These are phyloP conservation scores for Thielaviopsis punctulata DNA, from an alignment of 2,329 filamentous ascomycete genomes.

Conservation along the genomic window DNA sequence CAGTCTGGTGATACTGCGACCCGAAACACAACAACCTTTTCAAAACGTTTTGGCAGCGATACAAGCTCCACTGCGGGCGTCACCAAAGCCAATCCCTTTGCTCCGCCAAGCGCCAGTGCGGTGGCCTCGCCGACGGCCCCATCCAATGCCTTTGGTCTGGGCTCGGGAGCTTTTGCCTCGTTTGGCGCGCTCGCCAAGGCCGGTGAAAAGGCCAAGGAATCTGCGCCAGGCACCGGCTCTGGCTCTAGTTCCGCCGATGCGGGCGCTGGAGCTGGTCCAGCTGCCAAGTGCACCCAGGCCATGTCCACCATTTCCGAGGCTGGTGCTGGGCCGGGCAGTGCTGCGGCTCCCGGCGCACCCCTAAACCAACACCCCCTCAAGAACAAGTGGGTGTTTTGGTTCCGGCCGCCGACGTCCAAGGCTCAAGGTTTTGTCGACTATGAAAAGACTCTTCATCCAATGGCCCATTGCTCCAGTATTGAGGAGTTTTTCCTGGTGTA, in stretches of 20 bases:
- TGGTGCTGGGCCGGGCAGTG: conserved; percentile 22
- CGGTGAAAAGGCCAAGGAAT: conserved; percentile 18
- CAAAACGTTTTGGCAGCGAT: conserved; percentile 61
- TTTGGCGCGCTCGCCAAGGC: conserved; percentile 37
- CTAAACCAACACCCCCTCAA: conserved; percentile 38
- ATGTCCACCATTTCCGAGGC: conserved; percentile 22
- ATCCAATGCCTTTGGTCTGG: conserved; percentile 80
- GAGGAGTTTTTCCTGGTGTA: conserved; percentile 91
- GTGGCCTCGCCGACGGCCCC: conserved; percentile 56
- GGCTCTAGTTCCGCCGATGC: conserved; percentile 16
- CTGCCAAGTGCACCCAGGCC: conserved; percentile 20
- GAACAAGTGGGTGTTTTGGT: conserved; percentile 93
- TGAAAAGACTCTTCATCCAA: conserved; percentile 82
- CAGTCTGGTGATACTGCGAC: conserved; percentile 33
- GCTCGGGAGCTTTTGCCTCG: conserved; percentile 91
- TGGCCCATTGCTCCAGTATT: conserved; percentile 64
- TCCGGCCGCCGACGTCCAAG: conserved; percentile 88
- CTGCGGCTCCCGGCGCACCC: conserved; percentile 27
- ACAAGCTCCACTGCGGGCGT: conserved; percentile 41
- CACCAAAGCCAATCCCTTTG: conserved; percentile 62
- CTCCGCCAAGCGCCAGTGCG: conserved; percentile 54
- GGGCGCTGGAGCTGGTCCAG: conserved; percentile 39
- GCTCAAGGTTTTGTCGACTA: conserved; percentile 78
- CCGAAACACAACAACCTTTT: conserved; percentile 44
- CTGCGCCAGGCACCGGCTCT: conserved; percentile 14